Evolutionary conservation across 331 rosid species (phyloP), one percentile per base, ranked within the genome.

Genomic region (Dryas integrifolia): DNA sequence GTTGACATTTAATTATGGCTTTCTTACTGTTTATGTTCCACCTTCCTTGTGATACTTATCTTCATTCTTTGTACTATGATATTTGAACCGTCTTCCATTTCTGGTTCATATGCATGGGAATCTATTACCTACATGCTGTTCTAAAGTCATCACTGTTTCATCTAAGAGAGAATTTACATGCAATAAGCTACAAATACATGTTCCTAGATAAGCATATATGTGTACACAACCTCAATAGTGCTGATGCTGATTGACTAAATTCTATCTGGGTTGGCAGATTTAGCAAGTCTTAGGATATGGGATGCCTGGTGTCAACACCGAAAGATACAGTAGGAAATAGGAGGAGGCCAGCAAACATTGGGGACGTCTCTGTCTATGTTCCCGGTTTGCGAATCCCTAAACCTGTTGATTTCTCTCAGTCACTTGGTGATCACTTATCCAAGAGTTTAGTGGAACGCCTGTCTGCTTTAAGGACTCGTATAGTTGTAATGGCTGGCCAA

Each of bases 401-500:
- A 85, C 90, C 96, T 52, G 96, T 86, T 73, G 98, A 95, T 87
- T 91, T 89, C 90, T 65, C 86, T 44, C 90, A 81, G 50, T 58
- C 86, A 62, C 89, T 91, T 40, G 89, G 90, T 57, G 96, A 91
- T 77, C 79, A 75, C 83, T 84, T 91, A 73, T 89, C 96, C 67
- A 95, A 95, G 87, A 95, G 77, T 74, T 79, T 88, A 77, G 87
- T 88, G 55, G 98, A 94, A 66, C 90, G 92, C 51, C 70, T 91
- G 41, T 89, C 97, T 61, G 96, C 97, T 64, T 84, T 91, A 64
- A 89, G 98, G 81, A 91, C 97, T 57, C 96, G 92, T 14, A 89
- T 94, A 71, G 97, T 91, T 79, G 96, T 95, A 69, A 94, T 95
- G 96, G 97, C 93, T 65, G 83, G 90, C n/a, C 98, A 95, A 82